Conservation (phyloP, 106 monocot genomes). For the Dendrobium huoshanense region DNA sequence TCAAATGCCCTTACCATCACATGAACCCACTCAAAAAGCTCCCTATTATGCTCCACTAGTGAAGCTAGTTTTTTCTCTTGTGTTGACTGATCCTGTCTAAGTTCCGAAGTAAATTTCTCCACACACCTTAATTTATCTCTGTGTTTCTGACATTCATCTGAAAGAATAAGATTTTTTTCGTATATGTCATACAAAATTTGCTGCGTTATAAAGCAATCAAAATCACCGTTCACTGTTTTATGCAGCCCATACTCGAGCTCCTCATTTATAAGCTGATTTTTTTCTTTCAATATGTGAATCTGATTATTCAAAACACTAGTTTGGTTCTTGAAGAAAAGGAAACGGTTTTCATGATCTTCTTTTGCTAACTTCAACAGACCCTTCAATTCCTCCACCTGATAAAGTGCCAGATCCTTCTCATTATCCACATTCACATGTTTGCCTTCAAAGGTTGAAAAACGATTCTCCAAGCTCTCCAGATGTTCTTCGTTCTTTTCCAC, state of each 20-base stretch:
- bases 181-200: slow-evolving; percentile 45
- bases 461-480: slow-evolving; percentile 35
- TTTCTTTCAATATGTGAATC: slow-evolving; percentile 34
- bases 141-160: slow-evolving; percentile 26
- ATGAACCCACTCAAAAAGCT: slow-evolving; percentile 41
- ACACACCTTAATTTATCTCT: slow-evolving; percentile 19
- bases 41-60: slow-evolving; percentile 32
- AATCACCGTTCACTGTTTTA: slow-evolving; percentile 31
- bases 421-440: slow-evolving; percentile 26
- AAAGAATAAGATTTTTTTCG: slow-evolving; percentile 29
- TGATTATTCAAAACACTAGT: slow-evolving; percentile 16
- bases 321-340: slow-evolving; percentile 13
- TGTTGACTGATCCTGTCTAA: slow-evolving; percentile 34
- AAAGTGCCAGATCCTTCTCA: slow-evolving; percentile 23
- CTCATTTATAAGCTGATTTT: slow-evolving; percentile 25
- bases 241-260: slow-evolving; percentile 35
- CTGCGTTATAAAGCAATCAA: slow-evolving; percentile 47
- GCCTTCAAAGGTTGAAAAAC: slow-evolving; percentile 29
- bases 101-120: slow-evolving; percentile 32
- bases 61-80: slow-evolving; percentile 18
- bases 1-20: slow-evolving; percentile 20
- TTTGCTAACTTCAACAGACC: slow-evolving; percentile 24
- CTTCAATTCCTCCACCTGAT: slow-evolving; percentile 33
- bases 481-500: slow-evolving; percentile 29
- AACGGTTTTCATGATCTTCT: slow-evolving; percentile 17